Evolutionary conservation across 495 filamentous ascomycete species (phyloP).

Genomic region (Endocarpon pusillum): DNA sequence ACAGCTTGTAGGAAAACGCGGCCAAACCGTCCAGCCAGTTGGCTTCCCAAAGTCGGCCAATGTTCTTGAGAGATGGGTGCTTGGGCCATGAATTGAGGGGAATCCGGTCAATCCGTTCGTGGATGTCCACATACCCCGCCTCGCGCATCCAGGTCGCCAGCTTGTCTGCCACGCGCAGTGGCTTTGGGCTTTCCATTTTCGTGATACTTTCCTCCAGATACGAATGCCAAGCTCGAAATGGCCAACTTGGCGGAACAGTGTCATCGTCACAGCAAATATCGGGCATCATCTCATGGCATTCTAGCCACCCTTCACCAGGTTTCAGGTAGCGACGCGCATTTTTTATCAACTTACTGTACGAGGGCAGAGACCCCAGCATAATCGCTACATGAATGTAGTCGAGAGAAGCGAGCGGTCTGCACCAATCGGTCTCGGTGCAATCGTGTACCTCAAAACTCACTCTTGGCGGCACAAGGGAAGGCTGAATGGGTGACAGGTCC

Average conservation of each 20-base stretch:
- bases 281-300: conserved; percentile 44
- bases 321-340: conserved; percentile 32
- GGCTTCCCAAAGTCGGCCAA: conserved; percentile 27
- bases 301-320: conserved; percentile 46
- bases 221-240: conserved; percentile 24
- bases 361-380: conserved; percentile 24
- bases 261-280: conserved; percentile 43
- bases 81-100: conserved; percentile 44
- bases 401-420: conserved; percentile 27
- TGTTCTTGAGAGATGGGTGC: conserved; percentile 31
- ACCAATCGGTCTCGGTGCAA: conserved; percentile 32
- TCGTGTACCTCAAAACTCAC: conserved; percentile 43
- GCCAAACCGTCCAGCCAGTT: conserved; percentile 27
- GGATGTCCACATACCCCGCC: conserved; percentile 46
- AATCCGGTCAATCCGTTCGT: conserved; percentile 35
- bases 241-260: conserved; percentile 30
- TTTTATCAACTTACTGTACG: conserved; percentile 23
- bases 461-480: conserved; percentile 36
- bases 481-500: conserved; percentile 48
- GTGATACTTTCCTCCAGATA: conserved; percentile 30
- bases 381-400: conserved; percentile 31
- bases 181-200: conserved; percentile 29
- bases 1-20: conserved; percentile 29
- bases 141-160: conserved; percentile 39
- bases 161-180: conserved; percentile 31